Evolutionary conservation across 2,329 filamentous ascomycete genomes (phyloP).

Genomic region (Sporothrix phasma): DNA sequence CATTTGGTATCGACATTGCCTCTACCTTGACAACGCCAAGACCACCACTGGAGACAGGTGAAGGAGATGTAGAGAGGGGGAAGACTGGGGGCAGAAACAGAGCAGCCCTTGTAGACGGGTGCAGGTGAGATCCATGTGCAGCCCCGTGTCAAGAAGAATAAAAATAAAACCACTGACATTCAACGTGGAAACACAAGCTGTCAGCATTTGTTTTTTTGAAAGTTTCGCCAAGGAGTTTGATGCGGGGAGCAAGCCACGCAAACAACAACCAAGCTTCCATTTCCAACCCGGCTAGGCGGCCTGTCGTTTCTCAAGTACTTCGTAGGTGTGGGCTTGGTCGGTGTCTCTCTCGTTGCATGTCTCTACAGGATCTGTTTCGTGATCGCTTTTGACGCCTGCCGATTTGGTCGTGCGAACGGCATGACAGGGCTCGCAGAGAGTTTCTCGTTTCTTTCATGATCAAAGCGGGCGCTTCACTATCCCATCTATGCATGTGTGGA

Average conservation of each 20-base stretch:
- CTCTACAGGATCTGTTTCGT: constrained; percentile 20
- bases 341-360: constrained; percentile 17
- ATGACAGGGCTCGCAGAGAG: neutral
- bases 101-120: no score
- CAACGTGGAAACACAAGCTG: no score
- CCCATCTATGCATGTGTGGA: neutral
- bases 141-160: neutral
- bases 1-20: no score
- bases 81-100: no score
- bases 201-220: constrained; percentile 9
- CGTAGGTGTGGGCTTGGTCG: neutral
- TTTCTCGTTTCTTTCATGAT: neutral
- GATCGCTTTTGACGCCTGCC: neutral
- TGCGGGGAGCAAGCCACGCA: neutral
- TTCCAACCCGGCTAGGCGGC: neutral
- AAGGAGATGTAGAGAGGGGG: no score
- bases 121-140: neutral
- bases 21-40: no score
- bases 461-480: neutral
- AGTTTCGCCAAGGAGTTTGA: constrained; percentile 19
- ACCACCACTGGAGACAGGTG: no score
- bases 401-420: neutral
- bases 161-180: neutral
- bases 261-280: neutral
- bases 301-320: neutral